Conservation (phyloP, 768 basidiomycete genomes). For the Leccinum rimulosum region DNA sequence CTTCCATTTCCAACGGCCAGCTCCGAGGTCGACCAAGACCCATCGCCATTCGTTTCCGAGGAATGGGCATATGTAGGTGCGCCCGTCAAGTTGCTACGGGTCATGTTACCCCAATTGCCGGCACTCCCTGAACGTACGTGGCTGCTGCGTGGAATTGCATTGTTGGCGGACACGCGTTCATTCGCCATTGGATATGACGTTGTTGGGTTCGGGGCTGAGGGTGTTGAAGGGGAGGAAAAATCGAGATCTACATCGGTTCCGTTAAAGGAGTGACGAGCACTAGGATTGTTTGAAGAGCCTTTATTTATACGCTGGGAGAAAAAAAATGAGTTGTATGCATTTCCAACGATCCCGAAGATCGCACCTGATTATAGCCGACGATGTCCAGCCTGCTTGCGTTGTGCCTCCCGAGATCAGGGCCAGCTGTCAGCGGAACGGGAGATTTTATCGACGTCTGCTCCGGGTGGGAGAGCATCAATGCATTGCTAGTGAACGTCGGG, state of each 20-base stretch:
- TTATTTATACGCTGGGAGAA: slow-evolving; percentile 44
- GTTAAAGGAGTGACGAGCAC: slow-evolving; percentile 72
- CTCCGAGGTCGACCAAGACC: slow-evolving; percentile 60
- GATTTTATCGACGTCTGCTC: slow-evolving; percentile 64
- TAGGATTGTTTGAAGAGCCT: slow-evolving; percentile 45
- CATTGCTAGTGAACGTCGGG: slow-evolving; percentile 54
- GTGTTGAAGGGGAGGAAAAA: slow-evolving; percentile 55
- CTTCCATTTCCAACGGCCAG: slow-evolving; percentile 49
- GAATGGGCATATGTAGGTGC: slow-evolving; percentile 53
- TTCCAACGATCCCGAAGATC: slow-evolving; percentile 17
- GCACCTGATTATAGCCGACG: slow-evolving; percentile 68
- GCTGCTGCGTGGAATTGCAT: slow-evolving; percentile 45
- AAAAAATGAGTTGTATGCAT: slow-evolving; percentile 18
- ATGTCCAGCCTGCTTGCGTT: slow-evolving; percentile 69
- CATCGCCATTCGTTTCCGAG: slow-evolving; percentile 50
- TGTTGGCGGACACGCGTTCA: slow-evolving; percentile 36
- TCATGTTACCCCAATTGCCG: slow-evolving; percentile 72
- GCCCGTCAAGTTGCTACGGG: slow-evolving; percentile 50
- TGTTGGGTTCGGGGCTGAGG: slow-evolving; percentile 44
- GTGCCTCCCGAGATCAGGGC: slow-evolving; percentile 81
- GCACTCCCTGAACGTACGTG: slow-evolving; percentile 79
- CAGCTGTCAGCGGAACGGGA: slow-evolving; percentile 80
- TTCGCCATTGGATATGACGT: slow-evolving; percentile 39
- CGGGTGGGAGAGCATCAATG: slow-evolving; percentile 47
- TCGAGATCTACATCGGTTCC: slow-evolving; percentile 64